Base-by-base conservation (phyloP, 1,284 basidiomycete genomes). In the Ceratobasidium sp. region DNA sequence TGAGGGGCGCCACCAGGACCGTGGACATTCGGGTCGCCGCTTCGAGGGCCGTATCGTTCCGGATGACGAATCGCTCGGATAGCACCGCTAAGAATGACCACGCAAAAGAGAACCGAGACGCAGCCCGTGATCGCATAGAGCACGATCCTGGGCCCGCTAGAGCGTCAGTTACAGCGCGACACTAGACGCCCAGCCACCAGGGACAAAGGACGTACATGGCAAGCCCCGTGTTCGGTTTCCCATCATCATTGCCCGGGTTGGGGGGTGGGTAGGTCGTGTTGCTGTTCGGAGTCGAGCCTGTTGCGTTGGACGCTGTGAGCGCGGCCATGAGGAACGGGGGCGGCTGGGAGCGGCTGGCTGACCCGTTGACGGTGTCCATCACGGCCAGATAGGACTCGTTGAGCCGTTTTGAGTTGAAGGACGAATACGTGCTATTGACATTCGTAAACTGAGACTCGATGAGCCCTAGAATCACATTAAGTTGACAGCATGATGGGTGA, bases 121-220 rank as follows among this genome's bases (percentile, higher is more conserved):
- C 91, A 90, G 11, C 93, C 94, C 0, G 93, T 94, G 75, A 95
- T 93, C 4, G 90, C 88, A 80, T 96, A 97, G 16, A 96, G 85
- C 27, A 95, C 88, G 76, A 95, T 93, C 93, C 92, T 92, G 62
- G 65, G 68, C 72, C 64, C 51, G 29, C 59, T 48, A 56, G 49
- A 34, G 37, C 51, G 69, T 66, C 39, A 6, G 69, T 65, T 13
- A 59, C 46, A 27, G 31, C 54, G 37, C 13, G 54, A 56, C 62
- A 14, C 31, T 22, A 41, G 74, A 34, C 31, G 31, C 31, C 31
- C 31, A 74, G 74, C 77, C 74, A 76, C 9, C 29, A 62, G 39
- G 51, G 16, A 63, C 74, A 73, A 73, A 27, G 51, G 9, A 80
- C 85, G 74, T 74, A 90, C 92, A 94, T 94, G 7, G 92, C 92